A percentile compares a stretch with the other conserved stretches of the same genome.
These are phyloP conservation scores for Corymbia maculata DNA, from an alignment of 345 rosid species.

Conservation along the genomic window DNA sequence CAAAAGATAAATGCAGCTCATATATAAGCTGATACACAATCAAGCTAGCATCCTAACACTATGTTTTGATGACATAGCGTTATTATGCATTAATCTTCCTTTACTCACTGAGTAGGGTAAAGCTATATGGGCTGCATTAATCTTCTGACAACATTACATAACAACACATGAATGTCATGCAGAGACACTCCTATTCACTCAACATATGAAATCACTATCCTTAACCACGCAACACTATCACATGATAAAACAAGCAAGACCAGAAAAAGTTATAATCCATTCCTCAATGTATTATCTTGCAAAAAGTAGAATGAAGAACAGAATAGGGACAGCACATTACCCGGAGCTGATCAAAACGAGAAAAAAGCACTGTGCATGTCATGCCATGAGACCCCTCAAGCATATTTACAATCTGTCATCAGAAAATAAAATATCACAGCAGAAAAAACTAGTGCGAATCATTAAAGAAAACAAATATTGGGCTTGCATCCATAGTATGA, in stretches of 20 bases:
- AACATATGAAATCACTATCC: not conserved
- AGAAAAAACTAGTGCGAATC: not conserved
- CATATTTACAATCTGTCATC: conserved; percentile 74
- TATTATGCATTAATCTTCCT: not conserved
- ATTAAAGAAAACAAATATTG: not conserved
- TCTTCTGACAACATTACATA: not conserved
- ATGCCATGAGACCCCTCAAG: conserved; percentile 62
- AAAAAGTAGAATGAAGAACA: not conserved
- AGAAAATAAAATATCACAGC: not conserved
- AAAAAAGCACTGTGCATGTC: conserved; percentile 76
- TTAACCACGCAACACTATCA: not conserved
- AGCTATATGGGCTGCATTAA: not conserved
- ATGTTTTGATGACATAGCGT: not conserved
- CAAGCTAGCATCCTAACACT: not conserved
- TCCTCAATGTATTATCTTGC: not conserved
- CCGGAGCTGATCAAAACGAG: conserved; percentile 57
- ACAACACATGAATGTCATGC: not conserved
- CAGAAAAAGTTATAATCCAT: not conserved
- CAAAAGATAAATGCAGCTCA: not conserved
- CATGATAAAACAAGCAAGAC: not conserved
- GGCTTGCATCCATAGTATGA: not conserved
- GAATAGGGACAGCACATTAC: conserved; percentile 21
- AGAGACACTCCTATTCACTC: not conserved
- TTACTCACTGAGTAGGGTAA: not conserved
- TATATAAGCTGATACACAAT: too few species aligned